These are phyloP conservation scores for Biscogniauxia sp. DNA, from an alignment of 2,329 filamentous ascomycete species.

Conservation along the genomic window DNA sequence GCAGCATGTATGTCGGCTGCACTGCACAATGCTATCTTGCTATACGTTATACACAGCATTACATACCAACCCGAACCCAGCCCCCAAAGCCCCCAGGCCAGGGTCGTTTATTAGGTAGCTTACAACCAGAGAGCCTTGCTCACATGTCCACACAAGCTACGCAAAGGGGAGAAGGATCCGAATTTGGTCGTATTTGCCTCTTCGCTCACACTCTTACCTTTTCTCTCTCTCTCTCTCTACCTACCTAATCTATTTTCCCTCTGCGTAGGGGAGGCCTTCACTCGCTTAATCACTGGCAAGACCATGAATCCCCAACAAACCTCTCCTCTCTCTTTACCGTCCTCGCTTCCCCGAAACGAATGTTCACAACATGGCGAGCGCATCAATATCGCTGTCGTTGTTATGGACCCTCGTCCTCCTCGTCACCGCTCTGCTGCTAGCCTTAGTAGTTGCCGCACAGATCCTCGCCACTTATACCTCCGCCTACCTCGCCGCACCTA, in stretches of 20 bases:
- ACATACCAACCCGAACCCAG: not conserved
- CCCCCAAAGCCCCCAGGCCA: not conserved
- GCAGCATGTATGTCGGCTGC: not conserved
- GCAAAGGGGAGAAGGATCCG: not conserved
- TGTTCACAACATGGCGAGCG: slow-evolving; percentile 45
- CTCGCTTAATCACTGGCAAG: slow-evolving; percentile 7
- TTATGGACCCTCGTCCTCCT: slow-evolving; percentile 59
- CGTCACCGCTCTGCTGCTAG: slow-evolving; percentile 56
- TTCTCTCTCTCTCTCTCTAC: slow-evolving; percentile 3
- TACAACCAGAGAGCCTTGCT: not conserved
- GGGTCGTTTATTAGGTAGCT: not conserved
- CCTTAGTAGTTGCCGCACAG: slow-evolving; percentile 53
- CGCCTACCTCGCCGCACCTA: slow-evolving; percentile 57
- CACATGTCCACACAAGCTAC: not conserved
- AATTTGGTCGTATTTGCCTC: not conserved
- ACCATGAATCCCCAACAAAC: slow-evolving; percentile 16
- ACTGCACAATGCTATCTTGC: not conserved
- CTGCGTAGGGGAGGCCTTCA: not conserved
- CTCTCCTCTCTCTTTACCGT: slow-evolving; percentile 17
- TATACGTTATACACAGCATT: too few relatives aligned
- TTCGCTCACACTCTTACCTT: not conserved
- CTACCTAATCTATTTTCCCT: slow-evolving; percentile 9
- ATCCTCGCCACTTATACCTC: slow-evolving; percentile 50
- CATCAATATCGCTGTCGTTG: slow-evolving; percentile 44
- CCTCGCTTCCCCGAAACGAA: slow-evolving; percentile 14